Percentiles rank a stretch among this genome's conserved stretches.
Conservation (phyloP, 108 stramenopile species). For the Seminavis robusta region DNA sequence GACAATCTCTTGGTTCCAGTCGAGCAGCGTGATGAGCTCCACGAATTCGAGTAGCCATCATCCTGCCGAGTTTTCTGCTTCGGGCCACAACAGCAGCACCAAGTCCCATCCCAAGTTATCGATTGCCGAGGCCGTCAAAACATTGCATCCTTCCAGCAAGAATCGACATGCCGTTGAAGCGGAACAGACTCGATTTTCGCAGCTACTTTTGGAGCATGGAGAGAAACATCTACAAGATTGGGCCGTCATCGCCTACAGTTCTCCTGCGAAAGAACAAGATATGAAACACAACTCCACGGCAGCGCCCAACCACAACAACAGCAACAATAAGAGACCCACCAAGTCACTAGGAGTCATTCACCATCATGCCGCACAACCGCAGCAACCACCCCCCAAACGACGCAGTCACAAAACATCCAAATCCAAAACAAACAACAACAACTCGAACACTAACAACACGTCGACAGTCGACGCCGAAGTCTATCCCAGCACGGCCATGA, state of each 20-base stretch:
- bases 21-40: too few species aligned
- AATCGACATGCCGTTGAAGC: background rate
- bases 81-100: background rate
- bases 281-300: background rate
- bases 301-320: background rate
- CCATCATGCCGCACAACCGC: background rate
- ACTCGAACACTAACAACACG: background rate
- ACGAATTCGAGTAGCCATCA: too few species aligned
- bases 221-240: constrained; percentile 80
- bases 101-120: background rate
- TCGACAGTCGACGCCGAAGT: constrained; percentile 23
- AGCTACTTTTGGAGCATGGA: constrained; percentile 74
- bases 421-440: background rate
- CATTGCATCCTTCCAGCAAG: constrained; percentile 48
- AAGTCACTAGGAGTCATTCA: too few species aligned
- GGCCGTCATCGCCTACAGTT: constrained; percentile 64
- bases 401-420: background rate
- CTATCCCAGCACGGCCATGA: constrained; percentile 49
- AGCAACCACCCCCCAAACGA: constrained; percentile 1
- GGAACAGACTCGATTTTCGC: constrained; percentile 48
- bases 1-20: too few species aligned
- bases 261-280: constrained; percentile 7
- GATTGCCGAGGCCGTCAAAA: constrained; percentile 59
- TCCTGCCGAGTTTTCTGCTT: too few species aligned
- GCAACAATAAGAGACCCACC: background rate